Conservation (phyloP, 768 basidiomycete species). For the Suillus variegatus region DNA sequence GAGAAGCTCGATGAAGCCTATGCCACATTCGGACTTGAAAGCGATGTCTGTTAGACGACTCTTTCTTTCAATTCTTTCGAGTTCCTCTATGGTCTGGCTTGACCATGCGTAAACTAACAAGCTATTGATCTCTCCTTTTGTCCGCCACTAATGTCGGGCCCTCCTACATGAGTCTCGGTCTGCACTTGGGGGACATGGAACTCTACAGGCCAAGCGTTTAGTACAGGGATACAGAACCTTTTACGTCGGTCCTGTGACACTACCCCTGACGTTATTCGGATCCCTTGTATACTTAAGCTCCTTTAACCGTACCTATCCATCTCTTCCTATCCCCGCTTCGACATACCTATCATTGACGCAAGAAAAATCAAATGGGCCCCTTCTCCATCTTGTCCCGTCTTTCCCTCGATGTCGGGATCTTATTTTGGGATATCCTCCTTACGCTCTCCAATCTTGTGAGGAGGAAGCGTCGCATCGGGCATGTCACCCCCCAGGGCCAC, state of each 20-base stretch:
- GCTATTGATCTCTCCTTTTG: not conserved
- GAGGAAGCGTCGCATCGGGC: conserved; percentile 46
- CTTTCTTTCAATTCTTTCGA: not conserved
- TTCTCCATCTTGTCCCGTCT: not conserved
- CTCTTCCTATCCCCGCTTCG: not conserved
- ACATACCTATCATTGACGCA: not conserved
- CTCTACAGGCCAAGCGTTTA: not conserved
- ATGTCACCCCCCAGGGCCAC: conserved; percentile 54
- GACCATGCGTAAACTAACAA: not conserved
- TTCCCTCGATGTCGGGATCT: conserved; percentile 25
- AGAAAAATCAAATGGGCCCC: not conserved
- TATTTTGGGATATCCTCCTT: conserved; percentile 55
- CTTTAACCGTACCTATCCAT: not conserved
- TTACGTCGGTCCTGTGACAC: not conserved
- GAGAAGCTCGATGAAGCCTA: not conserved
- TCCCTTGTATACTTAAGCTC: not conserved
- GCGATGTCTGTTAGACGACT: too few species aligned
- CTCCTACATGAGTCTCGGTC: not conserved
- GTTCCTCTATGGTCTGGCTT: not conserved
- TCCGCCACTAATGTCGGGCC: not conserved
- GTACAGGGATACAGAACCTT: not conserved
- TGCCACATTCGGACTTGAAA: not conserved
- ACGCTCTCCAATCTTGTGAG: conserved; percentile 52
- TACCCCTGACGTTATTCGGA: not conserved
- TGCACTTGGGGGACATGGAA: not conserved